A percentile compares a stretch with the other conserved stretches of the same genome.
Conservation (phyloP, 2,329 filamentous ascomycete species). For the Blumeriella jaapii region DNA sequence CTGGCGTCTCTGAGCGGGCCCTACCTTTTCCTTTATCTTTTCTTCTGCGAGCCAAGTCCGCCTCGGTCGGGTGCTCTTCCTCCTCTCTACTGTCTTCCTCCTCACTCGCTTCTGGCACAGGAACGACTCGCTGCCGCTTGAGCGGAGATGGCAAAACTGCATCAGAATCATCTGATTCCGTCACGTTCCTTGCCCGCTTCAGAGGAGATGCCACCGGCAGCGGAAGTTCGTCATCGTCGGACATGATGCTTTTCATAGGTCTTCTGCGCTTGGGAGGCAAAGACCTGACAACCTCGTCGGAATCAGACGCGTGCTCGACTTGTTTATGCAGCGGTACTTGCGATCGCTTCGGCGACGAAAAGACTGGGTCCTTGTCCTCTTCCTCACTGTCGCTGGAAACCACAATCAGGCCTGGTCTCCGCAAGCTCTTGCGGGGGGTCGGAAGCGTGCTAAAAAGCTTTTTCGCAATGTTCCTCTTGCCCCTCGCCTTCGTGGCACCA, state of each 20-base stretch:
- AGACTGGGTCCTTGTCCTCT: constrained; percentile 7
- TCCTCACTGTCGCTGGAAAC: constrained; percentile 4
- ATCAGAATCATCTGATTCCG: constrained; percentile 6
- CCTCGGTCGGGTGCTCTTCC: constrained; percentile 6
- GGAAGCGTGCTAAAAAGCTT: constrained; percentile 14
- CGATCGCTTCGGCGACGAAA: constrained; percentile 10
- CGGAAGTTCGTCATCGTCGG: constrained; percentile 9
- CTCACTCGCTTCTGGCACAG: background rate
- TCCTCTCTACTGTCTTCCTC: too few species aligned
- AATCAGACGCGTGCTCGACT: constrained; percentile 2
- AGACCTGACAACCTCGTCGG: constrained; percentile 12
- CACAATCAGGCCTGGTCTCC: constrained; percentile 1
- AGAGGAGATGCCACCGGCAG: constrained; percentile 13
- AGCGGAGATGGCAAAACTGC: constrained; percentile 11
- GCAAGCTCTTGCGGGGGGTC: constrained; percentile 18
- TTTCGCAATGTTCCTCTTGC: constrained; percentile 6
- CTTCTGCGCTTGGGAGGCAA: constrained; percentile 14
- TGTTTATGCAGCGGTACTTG: constrained; percentile 5
- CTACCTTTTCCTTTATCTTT: background rate
- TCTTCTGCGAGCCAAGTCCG: background rate
- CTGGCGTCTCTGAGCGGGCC: constrained; percentile 4
- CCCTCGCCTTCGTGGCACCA: constrained; percentile 1
- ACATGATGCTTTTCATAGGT: constrained; percentile 1
- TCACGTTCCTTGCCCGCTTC: constrained; percentile 7
- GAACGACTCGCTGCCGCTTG: constrained; percentile 10